Conservation (phyloP, 306 rosid genomes). For the Inga laurina region DNA sequence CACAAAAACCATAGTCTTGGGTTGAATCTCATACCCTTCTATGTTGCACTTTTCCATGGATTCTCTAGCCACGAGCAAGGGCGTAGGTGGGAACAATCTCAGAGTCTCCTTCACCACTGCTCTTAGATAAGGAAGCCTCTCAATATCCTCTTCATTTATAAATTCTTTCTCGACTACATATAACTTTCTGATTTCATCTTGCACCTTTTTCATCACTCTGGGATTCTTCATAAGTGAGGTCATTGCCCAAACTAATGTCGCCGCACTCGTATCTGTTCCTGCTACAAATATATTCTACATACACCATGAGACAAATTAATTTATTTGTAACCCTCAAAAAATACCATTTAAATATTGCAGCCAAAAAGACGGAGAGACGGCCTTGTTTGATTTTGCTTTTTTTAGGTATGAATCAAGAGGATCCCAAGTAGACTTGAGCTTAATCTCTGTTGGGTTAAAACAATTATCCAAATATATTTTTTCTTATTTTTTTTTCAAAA, state of each 20-base stretch:
- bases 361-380: no score
- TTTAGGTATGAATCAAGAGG: no score
- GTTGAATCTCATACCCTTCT: neutral
- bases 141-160: conserved; percentile 38
- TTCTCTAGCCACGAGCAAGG: neutral
- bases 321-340: neutral
- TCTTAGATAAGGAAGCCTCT: conserved; percentile 38
- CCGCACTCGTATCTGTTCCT: conserved; percentile 39
- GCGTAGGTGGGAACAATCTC: conserved; percentile 37
- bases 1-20: neutral
- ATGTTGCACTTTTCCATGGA: neutral
- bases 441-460: no score
- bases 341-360: neutral
- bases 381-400: no score
- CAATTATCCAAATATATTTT: no score
- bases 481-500: no score
- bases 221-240: conserved; percentile 32
- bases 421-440: no score
- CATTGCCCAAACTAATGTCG: conserved; percentile 39
- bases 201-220: conserved; percentile 24
- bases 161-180: conserved; percentile 20
- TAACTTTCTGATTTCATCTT: conserved; percentile 27
- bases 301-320: neutral
- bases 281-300: conserved; percentile 43
- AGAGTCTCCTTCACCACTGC: conserved; percentile 41